Evolutionary conservation across 1,284 basidiomycete genomes (phyloP), one percentile per base, ranked within the genome.

Genomic region (Boletus semigastroideus): DNA sequence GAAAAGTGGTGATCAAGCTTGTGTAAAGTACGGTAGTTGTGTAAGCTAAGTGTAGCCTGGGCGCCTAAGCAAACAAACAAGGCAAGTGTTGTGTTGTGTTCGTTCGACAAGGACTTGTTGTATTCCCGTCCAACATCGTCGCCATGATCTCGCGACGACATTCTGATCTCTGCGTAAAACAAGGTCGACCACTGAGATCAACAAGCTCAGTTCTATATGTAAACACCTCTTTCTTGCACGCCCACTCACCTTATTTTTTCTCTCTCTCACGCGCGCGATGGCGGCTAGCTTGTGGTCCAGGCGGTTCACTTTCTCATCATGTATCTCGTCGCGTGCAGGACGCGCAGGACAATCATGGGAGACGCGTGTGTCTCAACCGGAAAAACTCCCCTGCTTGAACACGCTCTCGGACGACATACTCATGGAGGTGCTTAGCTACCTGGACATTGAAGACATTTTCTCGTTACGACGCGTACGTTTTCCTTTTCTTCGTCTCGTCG

Each of bases 1-100:
- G 94, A 9, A 97, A 96, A 69, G 67, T 96, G 58, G 60, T 96
- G 45, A 77, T 95, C 62, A 89, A 89, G 64, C 25, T 25, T 25
- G 25, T 25, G 22, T 22, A 22, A 22, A n/a, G n/a, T n/a, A n/a
- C n/a, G n/a, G n/a, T n/a, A n/a, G n/a, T n/a, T n/a, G n/a, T n/a
- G n/a, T n/a, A n/a, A n/a, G n/a, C n/a, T n/a, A n/a, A n/a, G n/a
- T n/a, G 25, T 25, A 25, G 25, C 25, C 7, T 25, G 25, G 25
- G 25, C 25, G 25, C 25, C 7, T 25, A 25, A 25, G 25, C 25
- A 25, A 6, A 25, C 49, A 49, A n/a, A 56, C 25, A 51, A 39
- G 53, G 66, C 59, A 66, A 45, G 51, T 27, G 46, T 66, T 68
- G 59, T 67, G 16, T n/a, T n/a, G n/a, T n/a, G n/a, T n/a, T n/a